Conservation (phyloP, 345 rosid genomes). For the Linum usitatissimum region DNA sequence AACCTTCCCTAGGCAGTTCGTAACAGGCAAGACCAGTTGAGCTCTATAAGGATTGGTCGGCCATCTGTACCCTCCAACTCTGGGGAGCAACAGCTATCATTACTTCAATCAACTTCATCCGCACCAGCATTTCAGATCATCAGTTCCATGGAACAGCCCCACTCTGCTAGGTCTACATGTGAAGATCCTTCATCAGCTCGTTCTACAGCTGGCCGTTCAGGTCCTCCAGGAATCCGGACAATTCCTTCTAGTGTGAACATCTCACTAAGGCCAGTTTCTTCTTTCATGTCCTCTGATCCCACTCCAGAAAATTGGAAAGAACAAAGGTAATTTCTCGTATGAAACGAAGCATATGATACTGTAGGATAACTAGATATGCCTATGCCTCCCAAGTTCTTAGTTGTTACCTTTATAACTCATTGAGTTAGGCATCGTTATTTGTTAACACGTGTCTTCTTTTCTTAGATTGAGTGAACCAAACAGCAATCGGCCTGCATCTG, state of each 20-base stretch:
- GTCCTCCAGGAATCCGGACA: slow-evolving; percentile 29
- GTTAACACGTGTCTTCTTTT: slow-evolving; percentile 4
- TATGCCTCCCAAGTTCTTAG: background rate
- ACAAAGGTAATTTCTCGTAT: slow-evolving; percentile 36
- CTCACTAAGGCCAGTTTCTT: slow-evolving; percentile 48
- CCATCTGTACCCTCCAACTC: slow-evolving; percentile 22
- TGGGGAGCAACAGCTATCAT: slow-evolving; percentile 27
- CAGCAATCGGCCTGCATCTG: slow-evolving; percentile 40
- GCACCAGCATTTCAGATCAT: slow-evolving; percentile 31
- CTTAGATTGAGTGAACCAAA: slow-evolving; percentile 47
- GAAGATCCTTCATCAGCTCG: slow-evolving; percentile 49
- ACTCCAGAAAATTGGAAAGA: slow-evolving; percentile 35
- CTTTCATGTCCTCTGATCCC: slow-evolving; percentile 29
- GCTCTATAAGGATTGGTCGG: slow-evolving; percentile 31
- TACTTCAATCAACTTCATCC: slow-evolving; percentile 21
- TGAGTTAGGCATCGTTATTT: background rate
- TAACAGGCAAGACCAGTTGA: slow-evolving; percentile 39
- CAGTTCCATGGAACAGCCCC: slow-evolving; percentile 33
- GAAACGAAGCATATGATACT: background rate
- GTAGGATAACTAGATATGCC: background rate
- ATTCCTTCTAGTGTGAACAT: slow-evolving; percentile 43
- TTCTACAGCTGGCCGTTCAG: slow-evolving; percentile 36
- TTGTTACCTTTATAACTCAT: background rate
- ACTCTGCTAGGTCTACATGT: slow-evolving; percentile 28
- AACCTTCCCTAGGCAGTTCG: slow-evolving; percentile 44